Base-by-base conservation (phyloP, 306 rosid species). In the Prunus dulcis region DNA sequence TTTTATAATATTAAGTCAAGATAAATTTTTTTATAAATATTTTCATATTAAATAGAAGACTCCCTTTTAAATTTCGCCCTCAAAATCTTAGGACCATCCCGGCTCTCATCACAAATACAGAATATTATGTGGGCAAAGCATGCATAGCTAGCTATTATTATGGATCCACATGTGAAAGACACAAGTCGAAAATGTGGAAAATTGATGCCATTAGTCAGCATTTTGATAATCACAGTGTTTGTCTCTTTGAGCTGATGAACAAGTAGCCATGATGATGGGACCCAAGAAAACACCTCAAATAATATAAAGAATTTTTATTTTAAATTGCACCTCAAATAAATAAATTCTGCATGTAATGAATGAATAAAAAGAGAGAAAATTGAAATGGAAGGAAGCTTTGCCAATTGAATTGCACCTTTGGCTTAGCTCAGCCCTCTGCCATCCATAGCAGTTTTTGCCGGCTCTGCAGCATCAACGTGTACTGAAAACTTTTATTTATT, bases 401-500 rank as follows among this genome's bases (percentile, higher is more conserved):
- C 45, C 45, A 14, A 20, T 47, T 47, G 52, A 38, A 38, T 38
- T 38, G 43, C 43, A 11, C 17, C 3, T 46, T 12, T 12, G 46
- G 45, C 43, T 47, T 28, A 22, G 38, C 3, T 60, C 19, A 25
- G 27, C 50, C 19, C 22, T 70, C 22, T 70, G 50, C 14, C 63
- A 64, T 27, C 9, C 72, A 17, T 0, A 22, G 12, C 72, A 67
- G 76, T 10, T 74, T 74, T 67, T 58, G 79, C 75, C 30, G 27
- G 71, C 34, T 55, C 50, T 38, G 15, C 7, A 46, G 49, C 74
- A 50, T 67, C 49, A 63, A 51, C 20, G 17, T 49, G 76, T 50
- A 71, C 49, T 43, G 4, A 1, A 72, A 18, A 41, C 18, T 32
- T 64, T 32, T 30, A 12, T 10, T 47, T 60, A 15, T 15, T 12